Evolutionary conservation across 2,329 filamentous ascomycete genomes (phyloP), one percentile per base, ranked within the genome.

Genomic region (Venturiaceae sp.): DNA sequence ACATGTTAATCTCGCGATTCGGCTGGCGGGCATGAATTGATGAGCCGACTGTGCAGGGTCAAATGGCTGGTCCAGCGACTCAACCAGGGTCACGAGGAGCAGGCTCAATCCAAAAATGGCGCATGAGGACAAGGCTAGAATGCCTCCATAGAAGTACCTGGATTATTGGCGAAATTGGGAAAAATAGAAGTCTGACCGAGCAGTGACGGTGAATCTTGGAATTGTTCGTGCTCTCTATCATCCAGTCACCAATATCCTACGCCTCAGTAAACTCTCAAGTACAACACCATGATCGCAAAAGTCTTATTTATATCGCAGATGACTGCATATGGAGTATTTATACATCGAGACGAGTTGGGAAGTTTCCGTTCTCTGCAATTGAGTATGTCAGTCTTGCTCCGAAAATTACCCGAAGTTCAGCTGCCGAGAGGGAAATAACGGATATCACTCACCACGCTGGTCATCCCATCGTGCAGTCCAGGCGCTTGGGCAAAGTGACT

Each of bases 381-480:
- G 19, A 8, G 19, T 13, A 1, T 28, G 26, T 44, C 23, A 53
- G 8, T 26, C n/a, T 7, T 33, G 19, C 16, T 53, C 46, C 44
- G 21, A 19, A 14, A 28, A 21, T 58, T 30, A n/a, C 4, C 44
- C 23, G 13, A 16, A 39, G 7, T n/a, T n/a, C n/a, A n/a, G n/a
- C n/a, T n/a, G n/a, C n/a, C n/a, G n/a, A n/a, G n/a, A n/a, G n/a
- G n/a, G n/a, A n/a, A 47, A 26, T 16, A 47, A 28, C 44, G 14
- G 23, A 36, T 7, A 30, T 63, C 58, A 78, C 87, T 72, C 80
- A 95, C 90, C 90, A 77, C 94, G 88, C 82, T 97, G 94, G 71
- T 94, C 90, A 73, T 99, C 92, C 94, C 94, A 99, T 78, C 94
- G 85, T 77, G 86, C 78, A 73, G 88, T 87, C 94, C 94, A 99